These are phyloP conservation scores for Aspergillaceae sp. DNA, from an alignment of 2,329 filamentous ascomycete species.

Conservation along the genomic window DNA sequence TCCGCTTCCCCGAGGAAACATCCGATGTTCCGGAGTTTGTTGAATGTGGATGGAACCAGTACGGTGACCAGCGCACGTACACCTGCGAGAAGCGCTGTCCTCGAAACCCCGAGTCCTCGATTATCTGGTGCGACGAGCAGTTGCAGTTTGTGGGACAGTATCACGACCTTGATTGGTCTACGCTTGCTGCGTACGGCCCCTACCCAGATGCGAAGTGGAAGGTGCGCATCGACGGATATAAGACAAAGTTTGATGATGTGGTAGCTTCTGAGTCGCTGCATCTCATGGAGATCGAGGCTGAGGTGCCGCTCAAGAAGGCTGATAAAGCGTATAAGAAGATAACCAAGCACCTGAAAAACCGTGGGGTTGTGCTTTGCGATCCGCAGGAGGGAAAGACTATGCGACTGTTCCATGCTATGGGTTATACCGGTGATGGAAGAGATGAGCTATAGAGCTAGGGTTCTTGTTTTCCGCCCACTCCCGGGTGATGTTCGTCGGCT, in stretches of 20 bases:
- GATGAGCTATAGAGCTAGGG: background rate
- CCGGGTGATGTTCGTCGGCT: too few species aligned
- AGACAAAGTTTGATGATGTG: constrained; percentile 5
- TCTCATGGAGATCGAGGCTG: constrained; percentile 4
- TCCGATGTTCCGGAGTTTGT: background rate
- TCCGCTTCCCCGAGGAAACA: background rate
- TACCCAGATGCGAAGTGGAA: constrained; percentile 4
- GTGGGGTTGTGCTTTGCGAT: background rate
- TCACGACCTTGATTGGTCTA: background rate
- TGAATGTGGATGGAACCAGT: background rate
- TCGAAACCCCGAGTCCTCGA: background rate
- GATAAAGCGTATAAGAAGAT: background rate
- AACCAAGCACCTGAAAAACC: background rate
- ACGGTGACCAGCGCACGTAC: background rate
- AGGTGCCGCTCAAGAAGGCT: background rate
- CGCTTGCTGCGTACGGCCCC: background rate
- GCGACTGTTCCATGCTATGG: background rate
- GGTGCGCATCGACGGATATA: constrained; percentile 1
- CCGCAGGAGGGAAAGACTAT: background rate
- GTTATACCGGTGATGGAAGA: background rate
- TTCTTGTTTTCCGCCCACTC: too few species aligned
- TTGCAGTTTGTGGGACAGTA: background rate
- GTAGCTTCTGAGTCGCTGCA: background rate
- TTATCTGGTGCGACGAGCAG: background rate
- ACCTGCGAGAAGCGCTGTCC: background rate